A percentile compares a stretch with the other conserved stretches of the same genome.
Conservation (phyloP, 208 protist genomes). For the Acanthamoeba sp. region DNA sequence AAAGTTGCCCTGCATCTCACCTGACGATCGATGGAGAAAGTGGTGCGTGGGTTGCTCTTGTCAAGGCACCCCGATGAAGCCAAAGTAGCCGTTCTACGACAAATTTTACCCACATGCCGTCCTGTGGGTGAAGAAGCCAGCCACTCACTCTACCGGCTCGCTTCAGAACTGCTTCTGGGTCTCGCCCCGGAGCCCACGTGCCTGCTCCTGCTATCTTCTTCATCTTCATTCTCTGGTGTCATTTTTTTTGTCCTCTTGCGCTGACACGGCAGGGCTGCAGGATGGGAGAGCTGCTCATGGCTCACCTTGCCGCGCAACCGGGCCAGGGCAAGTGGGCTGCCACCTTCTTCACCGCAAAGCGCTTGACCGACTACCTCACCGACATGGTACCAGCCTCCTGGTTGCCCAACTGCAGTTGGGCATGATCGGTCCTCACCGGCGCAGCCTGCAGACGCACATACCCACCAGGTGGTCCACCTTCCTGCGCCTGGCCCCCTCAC, state of each 20-base stretch:
- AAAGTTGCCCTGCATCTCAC: too few species aligned
- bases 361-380: not conserved
- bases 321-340: not conserved
- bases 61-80: constrained; percentile 8
- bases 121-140: not conserved
- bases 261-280: not conserved
- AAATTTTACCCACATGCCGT: not conserved
- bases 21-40: constrained; percentile 67
- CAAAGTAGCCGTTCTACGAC: not conserved
- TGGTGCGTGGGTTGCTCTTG: constrained; percentile 10
- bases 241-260: not conserved
- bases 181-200: not conserved
- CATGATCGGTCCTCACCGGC: not conserved
- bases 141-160: not conserved
- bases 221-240: too few species aligned
- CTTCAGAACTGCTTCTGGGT: not conserved
- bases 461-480: not conserved
- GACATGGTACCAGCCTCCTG: not conserved
- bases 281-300: not conserved
- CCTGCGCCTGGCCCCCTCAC: not conserved
- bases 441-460: not conserved
- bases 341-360: not conserved
- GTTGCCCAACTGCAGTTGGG: not conserved
- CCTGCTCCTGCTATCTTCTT: too few species aligned
- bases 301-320: not conserved